Base-by-base conservation (phyloP, 2,329 filamentous ascomycete genomes). In the Aspergillus pseudoviridinutans region DNA sequence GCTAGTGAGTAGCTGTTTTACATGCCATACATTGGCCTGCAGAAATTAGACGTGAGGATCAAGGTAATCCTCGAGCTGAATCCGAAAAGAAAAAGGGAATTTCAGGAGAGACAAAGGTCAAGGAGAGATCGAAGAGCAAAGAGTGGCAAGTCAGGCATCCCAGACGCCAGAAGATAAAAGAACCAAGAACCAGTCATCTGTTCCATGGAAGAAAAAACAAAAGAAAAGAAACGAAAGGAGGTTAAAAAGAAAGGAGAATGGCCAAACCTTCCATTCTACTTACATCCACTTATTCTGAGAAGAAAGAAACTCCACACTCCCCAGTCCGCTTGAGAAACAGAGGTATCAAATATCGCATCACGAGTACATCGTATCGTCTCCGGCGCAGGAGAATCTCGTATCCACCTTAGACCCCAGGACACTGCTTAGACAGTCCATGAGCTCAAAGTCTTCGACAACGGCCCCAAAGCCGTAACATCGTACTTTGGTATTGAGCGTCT, bases 381-480 rank as follows among this genome's bases (percentile, higher is more conserved):
- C 62, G 14, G 58, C 52, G 7, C 64, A 63, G 7, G 64, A 59
- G 41, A 71, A 59, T 6, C 67, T 61, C 7, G 65, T 22, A 7
- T 73, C 72, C 27, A 74, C 62, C 57, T 71, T 74, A 1, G 69
- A 61, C 38, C 71, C 86, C 62, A 91, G 79, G 25, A 91, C 81
- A 41, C 82, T 87, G 68, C 88, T 88, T 55, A 96, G 74, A 24
- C 91, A 91, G 76, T 96, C 92, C 51, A 77, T 75, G 42, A 83
- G 74, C 66, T 83, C 81, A 57, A 89, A 89, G 61, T 89, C 85
- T 70, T 89, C 87, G 58, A 89, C 77, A 0, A 89, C 86, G 32
- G 87, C 86, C 29, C 87, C 87, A 64, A 89, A 89, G 5, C 94
- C 94, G 74, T 97, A 97, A 74, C 94, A 97, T 61, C 92, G 84